These are phyloP conservation scores for Oropetium thomaeum DNA, from an alignment of 176 grass and related monocot species.

Conservation along the genomic window DNA sequence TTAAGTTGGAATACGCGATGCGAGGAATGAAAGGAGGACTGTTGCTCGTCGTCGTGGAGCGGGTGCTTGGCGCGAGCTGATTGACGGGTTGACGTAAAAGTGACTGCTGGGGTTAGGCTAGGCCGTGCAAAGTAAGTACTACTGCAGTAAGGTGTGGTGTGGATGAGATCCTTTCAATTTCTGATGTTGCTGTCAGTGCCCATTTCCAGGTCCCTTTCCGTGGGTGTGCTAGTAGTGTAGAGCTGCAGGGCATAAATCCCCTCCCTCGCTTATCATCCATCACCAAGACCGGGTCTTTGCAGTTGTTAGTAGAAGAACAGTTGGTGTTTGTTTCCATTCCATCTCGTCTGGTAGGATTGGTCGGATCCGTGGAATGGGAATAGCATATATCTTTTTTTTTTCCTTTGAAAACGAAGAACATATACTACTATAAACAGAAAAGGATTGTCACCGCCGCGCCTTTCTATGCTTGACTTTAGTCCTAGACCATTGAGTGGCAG, in stretches of 20 bases:
- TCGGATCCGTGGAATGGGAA: background rate
- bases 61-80: conserved; percentile 5
- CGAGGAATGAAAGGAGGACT: no score
- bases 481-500: background rate
- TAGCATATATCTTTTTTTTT: conserved; percentile 13
- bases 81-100: conserved; percentile 23
- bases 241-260: conserved; percentile 43
- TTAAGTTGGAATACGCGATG: background rate
- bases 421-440: background rate
- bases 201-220: conserved; percentile 45
- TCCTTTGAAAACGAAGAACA: no score
- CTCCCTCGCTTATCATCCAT: conserved; percentile 13
- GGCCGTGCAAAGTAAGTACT: conserved; percentile 23
- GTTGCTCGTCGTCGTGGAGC: background rate
- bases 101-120: conserved; percentile 21
- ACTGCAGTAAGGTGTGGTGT: no score
- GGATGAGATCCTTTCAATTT: conserved; percentile 34
- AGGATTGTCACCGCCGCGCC: background rate
- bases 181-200: conserved; percentile 42
- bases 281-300: background rate
- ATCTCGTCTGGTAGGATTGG: no score
- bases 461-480: conserved; percentile 28
- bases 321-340: background rate
- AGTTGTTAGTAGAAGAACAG: background rate
- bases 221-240: background rate